phyloP scores from a whole-genome alignment of 1,284 basidiomycete species.

The Takashimella koratensis region DNA sequence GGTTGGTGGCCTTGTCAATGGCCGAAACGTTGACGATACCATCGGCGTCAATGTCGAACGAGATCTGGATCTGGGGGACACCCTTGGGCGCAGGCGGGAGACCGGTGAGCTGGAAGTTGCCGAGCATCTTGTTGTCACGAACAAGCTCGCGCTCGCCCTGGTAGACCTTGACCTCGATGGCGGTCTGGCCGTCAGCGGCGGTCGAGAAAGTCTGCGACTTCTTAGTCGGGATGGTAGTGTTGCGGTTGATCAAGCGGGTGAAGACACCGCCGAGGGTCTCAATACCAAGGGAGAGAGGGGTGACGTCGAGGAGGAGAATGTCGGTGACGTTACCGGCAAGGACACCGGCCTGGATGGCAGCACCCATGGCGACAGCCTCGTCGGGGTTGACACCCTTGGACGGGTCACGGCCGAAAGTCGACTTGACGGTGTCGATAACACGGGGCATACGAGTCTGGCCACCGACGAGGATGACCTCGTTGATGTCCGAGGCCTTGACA shows the following conservation, averaged over 20 bases:
- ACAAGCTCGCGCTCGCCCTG: constrained; percentile 95
- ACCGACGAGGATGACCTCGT: constrained; percentile 96
- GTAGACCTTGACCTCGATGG: constrained; percentile 96
- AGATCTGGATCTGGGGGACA: constrained; percentile 97
- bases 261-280: constrained; percentile 99
- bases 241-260: constrained; percentile 86
- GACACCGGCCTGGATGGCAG: constrained; percentile 91
- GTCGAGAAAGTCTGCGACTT: constrained; percentile 99
- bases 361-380: constrained; percentile 90
- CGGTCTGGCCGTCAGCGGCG: constrained; percentile 91
- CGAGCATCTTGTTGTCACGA: constrained; percentile 97
- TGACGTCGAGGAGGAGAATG: constrained; percentile 93
- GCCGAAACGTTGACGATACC: constrained; percentile 97
- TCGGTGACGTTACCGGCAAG: constrained; percentile 94
- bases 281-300: constrained; percentile 68
- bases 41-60: constrained; percentile 98
- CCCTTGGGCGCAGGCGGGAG: constrained; percentile 96
- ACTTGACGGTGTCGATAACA: constrained; percentile 89
- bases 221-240: constrained; percentile 99
- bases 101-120: constrained; percentile 98
- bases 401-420: constrained; percentile 88
- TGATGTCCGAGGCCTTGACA: constrained; percentile 85
- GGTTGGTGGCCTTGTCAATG: constrained; percentile 94
- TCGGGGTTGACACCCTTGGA: constrained; percentile 98
- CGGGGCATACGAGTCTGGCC: constrained; percentile 98